phyloP scores from a whole-genome alignment of 768 basidiomycete genomes.

The Leucosporidium scottii region DNA sequence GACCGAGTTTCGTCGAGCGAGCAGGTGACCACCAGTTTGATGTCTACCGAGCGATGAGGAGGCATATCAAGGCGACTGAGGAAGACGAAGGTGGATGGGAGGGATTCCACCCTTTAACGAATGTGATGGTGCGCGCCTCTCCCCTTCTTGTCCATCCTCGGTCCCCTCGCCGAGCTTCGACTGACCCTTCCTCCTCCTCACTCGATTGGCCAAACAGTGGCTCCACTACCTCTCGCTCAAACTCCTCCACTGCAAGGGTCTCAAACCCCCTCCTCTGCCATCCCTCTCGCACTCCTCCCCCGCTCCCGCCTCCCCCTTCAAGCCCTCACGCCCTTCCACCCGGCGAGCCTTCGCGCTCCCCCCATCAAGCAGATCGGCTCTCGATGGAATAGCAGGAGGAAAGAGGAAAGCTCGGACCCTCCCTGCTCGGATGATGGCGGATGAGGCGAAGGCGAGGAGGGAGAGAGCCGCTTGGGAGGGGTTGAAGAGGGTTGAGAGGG shows the following conservation, averaged over 20 bases:
- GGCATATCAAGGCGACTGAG: constrained; percentile 47
- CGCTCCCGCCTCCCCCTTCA: neutral
- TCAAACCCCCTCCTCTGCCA: constrained; percentile 48
- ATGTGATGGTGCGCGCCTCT: constrained; percentile 67
- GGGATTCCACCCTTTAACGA: constrained; percentile 70
- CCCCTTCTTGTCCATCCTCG: too few relatives aligned
- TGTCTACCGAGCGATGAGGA: constrained; percentile 80
- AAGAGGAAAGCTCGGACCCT: too few relatives aligned
- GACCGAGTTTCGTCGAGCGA: neutral
- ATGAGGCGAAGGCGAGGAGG: neutral
- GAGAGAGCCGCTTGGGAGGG: neutral
- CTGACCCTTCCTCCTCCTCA: constrained; percentile 3
- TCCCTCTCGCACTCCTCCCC: neutral
- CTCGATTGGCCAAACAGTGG: constrained; percentile 55
- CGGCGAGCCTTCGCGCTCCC: too few relatives aligned
- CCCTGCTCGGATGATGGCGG: neutral
- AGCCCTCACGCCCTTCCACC: too few relatives aligned
- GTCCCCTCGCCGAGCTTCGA: neutral
- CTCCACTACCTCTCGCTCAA: constrained; percentile 73
- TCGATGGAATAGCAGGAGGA: too few relatives aligned
- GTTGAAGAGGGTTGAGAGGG: neutral
- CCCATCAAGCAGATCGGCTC: too few relatives aligned
- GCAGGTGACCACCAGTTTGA: constrained; percentile 89
- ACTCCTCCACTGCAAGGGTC: constrained; percentile 61
- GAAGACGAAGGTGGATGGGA: constrained; percentile 53